Base-by-base conservation (phyloP, 768 basidiomycete species). In the Ramaria sp. region DNA sequence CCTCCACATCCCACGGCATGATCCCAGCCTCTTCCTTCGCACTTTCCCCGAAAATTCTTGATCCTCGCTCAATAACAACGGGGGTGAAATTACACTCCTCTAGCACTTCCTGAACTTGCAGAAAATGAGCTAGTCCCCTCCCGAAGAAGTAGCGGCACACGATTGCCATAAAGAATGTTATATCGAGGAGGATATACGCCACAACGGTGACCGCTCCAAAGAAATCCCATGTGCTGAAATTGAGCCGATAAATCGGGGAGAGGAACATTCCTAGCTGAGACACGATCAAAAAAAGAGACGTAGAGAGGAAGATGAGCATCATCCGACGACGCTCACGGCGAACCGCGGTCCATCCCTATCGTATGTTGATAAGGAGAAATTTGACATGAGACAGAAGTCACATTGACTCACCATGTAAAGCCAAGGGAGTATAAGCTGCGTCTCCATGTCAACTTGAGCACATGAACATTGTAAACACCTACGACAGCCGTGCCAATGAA, bases 71-170 rank as follows among this genome's bases (percentile, higher is more conserved):
- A 27, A 46, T 20, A 27, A 11, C 7, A 27, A 46, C 45, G 45
- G 45, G 45, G 19, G 45, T 46, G 17, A 58, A 58, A 31, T 58
- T 49, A 41, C 27, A 38, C 24, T 58, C 46, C 57, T n/a, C 57
- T 6, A 58, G 57, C 27, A 41, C 57, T 27, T 12, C 30, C n/a
- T 52, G 33, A 10, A 52, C 57, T 20, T 38, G 48, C 15, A 58
- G 66, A 60, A 75, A 81, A 31, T 80, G 76, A 4, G 73, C 72
- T 10, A 81, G 70, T 1, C 80, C 81, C 62, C 73, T 77, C 10
- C 77, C 80, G 62, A 81, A 83, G 60, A 80, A 75, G 30, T 74
- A 57, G 52, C 78, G 71, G 64, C 79, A 81, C n/a, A 76, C 47
- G 45, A 80, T 46, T 7, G 74, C 78, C 10, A 81, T 59, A 31